phyloP scores from a whole-genome alignment of 2,329 filamentous ascomycete genomes.

The Oidium heveae region DNA sequence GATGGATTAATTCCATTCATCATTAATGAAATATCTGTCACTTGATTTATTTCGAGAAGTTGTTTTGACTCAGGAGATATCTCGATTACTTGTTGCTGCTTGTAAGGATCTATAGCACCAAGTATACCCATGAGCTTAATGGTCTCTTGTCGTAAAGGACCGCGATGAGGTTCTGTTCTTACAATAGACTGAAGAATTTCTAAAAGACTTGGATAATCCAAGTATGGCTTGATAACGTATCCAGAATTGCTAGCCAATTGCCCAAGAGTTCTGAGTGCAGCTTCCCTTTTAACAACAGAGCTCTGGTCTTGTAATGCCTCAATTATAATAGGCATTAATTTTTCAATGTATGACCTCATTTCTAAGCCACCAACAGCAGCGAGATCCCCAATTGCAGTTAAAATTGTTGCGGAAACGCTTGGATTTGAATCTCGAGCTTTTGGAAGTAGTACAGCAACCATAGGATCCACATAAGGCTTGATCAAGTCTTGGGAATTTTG shows the following conservation, averaged over 20 bases:
- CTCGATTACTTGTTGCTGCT: constrained; percentile 85
- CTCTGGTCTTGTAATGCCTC: constrained; percentile 85
- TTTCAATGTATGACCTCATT: constrained; percentile 75
- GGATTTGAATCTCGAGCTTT: constrained; percentile 70
- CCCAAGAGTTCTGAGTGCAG: constrained; percentile 70
- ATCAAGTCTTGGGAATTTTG: constrained; percentile 82
- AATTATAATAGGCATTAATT: constrained; percentile 86
- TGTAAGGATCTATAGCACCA: constrained; percentile 85
- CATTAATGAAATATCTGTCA: constrained; percentile 90
- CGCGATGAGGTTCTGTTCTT: constrained; percentile 64
- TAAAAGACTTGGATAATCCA: constrained; percentile 81
- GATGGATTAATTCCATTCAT: constrained; percentile 94
- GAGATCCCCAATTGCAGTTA: constrained; percentile 83
- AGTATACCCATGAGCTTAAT: constrained; percentile 93
- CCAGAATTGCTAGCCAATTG: constrained; percentile 89
- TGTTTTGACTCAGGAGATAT: constrained; percentile 59
- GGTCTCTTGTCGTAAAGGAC: constrained; percentile 68
- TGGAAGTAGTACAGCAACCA: constrained; percentile 80
- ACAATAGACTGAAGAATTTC: constrained; percentile 87
- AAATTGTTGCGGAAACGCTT: constrained; percentile 78
- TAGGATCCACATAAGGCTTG: constrained; percentile 89
- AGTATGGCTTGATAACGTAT: constrained; percentile 89
- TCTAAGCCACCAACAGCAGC: constrained; percentile 83
- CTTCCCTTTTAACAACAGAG: constrained; percentile 70
- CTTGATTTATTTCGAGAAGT: constrained; percentile 32